Evolutionary conservation across 371 early-diverging fungal species (phyloP).

Genomic region (Batrachochytrium dendrobatidis): DNA sequence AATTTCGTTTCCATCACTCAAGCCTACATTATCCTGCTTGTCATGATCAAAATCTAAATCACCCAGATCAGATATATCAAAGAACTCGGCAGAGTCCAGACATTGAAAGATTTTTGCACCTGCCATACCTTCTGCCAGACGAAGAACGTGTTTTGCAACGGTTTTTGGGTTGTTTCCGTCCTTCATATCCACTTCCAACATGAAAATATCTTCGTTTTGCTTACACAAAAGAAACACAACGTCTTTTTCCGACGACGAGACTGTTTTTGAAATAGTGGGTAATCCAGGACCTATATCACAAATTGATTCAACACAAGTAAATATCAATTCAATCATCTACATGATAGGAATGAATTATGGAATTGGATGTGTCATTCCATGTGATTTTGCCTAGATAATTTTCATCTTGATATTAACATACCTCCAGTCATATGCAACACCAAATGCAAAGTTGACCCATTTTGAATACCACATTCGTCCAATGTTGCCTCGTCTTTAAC

Average conservation of each 20-base stretch:
- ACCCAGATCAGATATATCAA: constrained; percentile 12
- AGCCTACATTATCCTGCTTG: background rate
- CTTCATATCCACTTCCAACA: constrained; percentile 38
- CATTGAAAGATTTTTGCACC: constrained; percentile 1
- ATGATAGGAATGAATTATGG: too few relatives aligned
- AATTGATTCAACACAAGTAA: background rate
- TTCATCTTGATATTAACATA: constrained; percentile 14
- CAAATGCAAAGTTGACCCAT: constrained; percentile 31
- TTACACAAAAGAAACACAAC: constrained; percentile 40
- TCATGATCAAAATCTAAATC: constrained; percentile 11
- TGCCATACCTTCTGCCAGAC: constrained; percentile 9
- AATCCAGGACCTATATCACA: constrained; percentile 38
- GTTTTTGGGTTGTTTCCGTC: constrained; percentile 13
- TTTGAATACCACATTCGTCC: constrained; percentile 21
- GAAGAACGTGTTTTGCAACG: constrained; percentile 16
- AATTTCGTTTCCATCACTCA: constrained; percentile 7
- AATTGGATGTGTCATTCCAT: too few relatives aligned
- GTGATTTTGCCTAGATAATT: too few relatives aligned
- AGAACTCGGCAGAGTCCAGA: constrained; percentile 8
- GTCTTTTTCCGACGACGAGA: constrained; percentile 25
- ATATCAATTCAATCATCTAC: too few relatives aligned
- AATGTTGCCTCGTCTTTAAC: constrained; percentile 20
- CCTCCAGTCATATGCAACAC: constrained; percentile 41
- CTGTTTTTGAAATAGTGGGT: constrained; percentile 18
- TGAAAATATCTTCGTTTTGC: constrained; percentile 39